phyloP scores from a whole-genome alignment of 768 basidiomycete genomes.

The Mrakia frigida region DNA sequence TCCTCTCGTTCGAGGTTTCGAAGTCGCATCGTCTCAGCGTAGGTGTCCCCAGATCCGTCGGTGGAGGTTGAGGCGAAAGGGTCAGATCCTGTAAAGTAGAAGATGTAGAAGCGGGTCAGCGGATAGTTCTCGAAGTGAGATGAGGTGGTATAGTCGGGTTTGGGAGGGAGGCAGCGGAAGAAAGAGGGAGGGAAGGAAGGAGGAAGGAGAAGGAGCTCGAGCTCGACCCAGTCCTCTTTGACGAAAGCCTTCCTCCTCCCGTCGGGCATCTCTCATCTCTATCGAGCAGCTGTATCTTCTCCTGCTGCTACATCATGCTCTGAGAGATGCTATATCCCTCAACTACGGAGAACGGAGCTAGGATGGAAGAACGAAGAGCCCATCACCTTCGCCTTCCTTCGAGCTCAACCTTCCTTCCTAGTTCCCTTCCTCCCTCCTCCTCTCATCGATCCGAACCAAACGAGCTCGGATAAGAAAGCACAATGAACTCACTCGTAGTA shows the following conservation, averaged over 20 bases:
- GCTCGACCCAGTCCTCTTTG: not conserved
- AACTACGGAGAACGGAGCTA: too few relatives aligned
- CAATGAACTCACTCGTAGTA: conserved; percentile 10
- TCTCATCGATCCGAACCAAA: not conserved
- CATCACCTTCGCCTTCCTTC: too few relatives aligned
- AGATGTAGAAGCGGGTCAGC: not conserved
- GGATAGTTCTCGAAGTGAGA: not conserved
- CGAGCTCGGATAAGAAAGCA: not conserved
- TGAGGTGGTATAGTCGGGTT: not conserved
- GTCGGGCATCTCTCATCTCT: too few relatives aligned
- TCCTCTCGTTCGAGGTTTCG: conserved; percentile 91
- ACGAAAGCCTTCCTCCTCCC: too few relatives aligned
- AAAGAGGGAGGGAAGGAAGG: not conserved
- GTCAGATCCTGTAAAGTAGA: conserved; percentile 32
- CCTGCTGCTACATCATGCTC: too few relatives aligned
- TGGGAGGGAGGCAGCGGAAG: not conserved
- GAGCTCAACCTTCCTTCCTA: not conserved
- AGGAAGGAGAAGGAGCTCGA: conserved; percentile 1
- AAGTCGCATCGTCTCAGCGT: conserved; percentile 93
- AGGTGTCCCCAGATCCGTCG: conserved; percentile 64
- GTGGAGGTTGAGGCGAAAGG: conserved; percentile 62
- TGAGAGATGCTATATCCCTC: too few relatives aligned
- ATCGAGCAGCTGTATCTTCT: too few relatives aligned
- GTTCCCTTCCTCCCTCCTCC: not conserved
- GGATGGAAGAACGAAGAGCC: not conserved